Conservation (phyloP, 257 asterid genomes). For the Penstemon newberryi region DNA sequence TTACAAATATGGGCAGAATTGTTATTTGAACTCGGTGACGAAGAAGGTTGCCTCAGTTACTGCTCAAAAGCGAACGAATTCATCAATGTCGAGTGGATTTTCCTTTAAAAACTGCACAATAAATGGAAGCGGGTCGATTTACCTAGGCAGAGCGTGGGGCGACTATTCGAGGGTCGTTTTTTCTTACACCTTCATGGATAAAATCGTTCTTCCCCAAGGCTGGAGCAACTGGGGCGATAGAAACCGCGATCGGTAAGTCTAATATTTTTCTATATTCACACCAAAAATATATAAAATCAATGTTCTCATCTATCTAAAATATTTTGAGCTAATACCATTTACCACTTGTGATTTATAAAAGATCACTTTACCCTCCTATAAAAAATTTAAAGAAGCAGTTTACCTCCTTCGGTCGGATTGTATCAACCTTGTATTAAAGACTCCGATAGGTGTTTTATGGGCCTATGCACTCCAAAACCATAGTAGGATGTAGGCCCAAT, state of each 20-base stretch:
- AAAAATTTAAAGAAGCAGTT: no score
- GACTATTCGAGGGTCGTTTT: slow-evolving; percentile 55
- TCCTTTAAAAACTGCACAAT: slow-evolving; percentile 53
- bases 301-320: no score
- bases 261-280: neutral
- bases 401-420: no score
- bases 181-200: slow-evolving; percentile 52
- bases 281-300: no score
- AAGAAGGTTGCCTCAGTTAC: slow-evolving; percentile 60
- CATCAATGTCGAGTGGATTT: slow-evolving; percentile 51
- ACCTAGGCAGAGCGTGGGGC: slow-evolving; percentile 63
- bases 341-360: no score
- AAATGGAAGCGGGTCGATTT: slow-evolving; percentile 45
- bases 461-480: no score
- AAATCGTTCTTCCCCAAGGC: slow-evolving; percentile 50
- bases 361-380: no score
- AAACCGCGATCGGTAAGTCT: slow-evolving; percentile 40
- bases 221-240: slow-evolving; percentile 60
- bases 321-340: no score
- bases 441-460: no score
- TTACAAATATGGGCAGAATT: slow-evolving; percentile 37
- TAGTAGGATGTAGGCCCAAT: no score
- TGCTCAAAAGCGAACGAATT: slow-evolving; percentile 52
- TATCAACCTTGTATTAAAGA: no score
- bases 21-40: slow-evolving; percentile 52